Conservation (phyloP, 2,329 filamentous ascomycete genomes). For the Pestalotiopsis sp. region DNA sequence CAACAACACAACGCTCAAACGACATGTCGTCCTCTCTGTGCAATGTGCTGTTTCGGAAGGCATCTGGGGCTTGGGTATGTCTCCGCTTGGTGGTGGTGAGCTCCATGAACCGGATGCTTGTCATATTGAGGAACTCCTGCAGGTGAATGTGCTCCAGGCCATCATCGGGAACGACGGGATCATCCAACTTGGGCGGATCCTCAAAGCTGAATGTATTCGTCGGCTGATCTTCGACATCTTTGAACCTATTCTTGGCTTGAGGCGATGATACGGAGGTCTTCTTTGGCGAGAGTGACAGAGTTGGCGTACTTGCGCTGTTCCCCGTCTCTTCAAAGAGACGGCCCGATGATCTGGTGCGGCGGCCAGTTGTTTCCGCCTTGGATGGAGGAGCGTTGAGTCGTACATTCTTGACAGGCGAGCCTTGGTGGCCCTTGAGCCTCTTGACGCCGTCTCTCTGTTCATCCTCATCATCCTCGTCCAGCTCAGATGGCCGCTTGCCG, state of each 20-base stretch:
- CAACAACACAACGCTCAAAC: slow-evolving; percentile 80
- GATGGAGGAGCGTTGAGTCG: slow-evolving; percentile 70
- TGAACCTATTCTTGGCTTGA: slow-evolving; percentile 57
- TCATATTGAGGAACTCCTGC: slow-evolving; percentile 92
- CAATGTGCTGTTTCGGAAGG: slow-evolving; percentile 43
- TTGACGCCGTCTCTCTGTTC: slow-evolving; percentile 64
- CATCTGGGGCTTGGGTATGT: slow-evolving; percentile 72
- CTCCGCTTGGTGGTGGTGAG: slow-evolving; percentile 93
- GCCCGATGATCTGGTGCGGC: slow-evolving; percentile 51
- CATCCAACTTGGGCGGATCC: slow-evolving; percentile 42
- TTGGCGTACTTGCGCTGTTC: slow-evolving; percentile 40
- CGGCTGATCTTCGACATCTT: slow-evolving; percentile 50
- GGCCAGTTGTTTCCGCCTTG: slow-evolving; percentile 66
- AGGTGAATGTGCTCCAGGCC: slow-evolving; percentile 72
- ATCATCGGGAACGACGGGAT: slow-evolving; percentile 49
- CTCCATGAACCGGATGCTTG: slow-evolving; percentile 97
- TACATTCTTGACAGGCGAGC: slow-evolving; percentile 77
- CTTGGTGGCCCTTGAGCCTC: slow-evolving; percentile 70
- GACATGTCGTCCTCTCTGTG: slow-evolving; percentile 54
- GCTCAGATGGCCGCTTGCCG: slow-evolving; percentile 73
- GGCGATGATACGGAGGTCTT: slow-evolving; percentile 57
- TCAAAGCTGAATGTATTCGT: slow-evolving; percentile 46
- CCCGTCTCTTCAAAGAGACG: slow-evolving; percentile 47
- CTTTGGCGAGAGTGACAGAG: slow-evolving; percentile 48
- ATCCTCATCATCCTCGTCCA: slow-evolving; percentile 67